Base-by-base conservation (phyloP, 1,284 basidiomycete genomes). In the Boletus smithii region DNA sequence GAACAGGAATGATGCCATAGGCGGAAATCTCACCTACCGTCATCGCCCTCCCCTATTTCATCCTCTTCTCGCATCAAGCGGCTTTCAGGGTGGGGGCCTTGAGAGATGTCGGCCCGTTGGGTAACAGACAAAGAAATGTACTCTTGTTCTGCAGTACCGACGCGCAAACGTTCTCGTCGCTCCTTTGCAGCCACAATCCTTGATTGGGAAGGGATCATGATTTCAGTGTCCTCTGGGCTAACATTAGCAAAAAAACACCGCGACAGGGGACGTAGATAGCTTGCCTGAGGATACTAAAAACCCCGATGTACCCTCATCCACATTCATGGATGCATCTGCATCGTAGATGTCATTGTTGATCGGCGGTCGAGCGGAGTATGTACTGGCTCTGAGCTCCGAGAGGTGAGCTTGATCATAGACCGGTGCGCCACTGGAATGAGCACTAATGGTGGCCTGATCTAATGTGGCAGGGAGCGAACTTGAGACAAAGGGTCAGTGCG, bases 1-100 rank as follows among this genome's bases (percentile, higher is more conserved):
- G 42, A 60, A 40, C 44, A 44, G 53, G 23, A 48, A 36, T 50
- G 31, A 44, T 39, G 13, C 44, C 24, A 33, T 38, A 16, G 33
- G 26, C 16, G 17, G n/a, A 50, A 35, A 44, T 40, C n/a, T 42
- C 40, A 63, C 80, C 50, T 55, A 91, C 91, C 91, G 59, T 97
- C 94, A 47, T 95, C 94, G 0, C 88, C 93, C 58, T 97, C 92
- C 1, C 92, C 94, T 2, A 91, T 66, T 57, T 95, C 91, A 64
- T 97, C 94, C 35, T 97, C 94, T 67, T 97, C 95, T 44, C 94
- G 71, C 69, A 93, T 72, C 14, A 97, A 70, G 14, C 94, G 77
- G 59, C 89, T 93, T 58, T 91, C 89, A 9, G 91, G 91, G 74
- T 93, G 91, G n/a, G 91, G 90, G 0, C 90, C 89, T 56, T 79